Evolutionary conservation across 1,284 basidiomycete genomes (phyloP).

Genomic region (Ganoderma multipileum): DNA sequence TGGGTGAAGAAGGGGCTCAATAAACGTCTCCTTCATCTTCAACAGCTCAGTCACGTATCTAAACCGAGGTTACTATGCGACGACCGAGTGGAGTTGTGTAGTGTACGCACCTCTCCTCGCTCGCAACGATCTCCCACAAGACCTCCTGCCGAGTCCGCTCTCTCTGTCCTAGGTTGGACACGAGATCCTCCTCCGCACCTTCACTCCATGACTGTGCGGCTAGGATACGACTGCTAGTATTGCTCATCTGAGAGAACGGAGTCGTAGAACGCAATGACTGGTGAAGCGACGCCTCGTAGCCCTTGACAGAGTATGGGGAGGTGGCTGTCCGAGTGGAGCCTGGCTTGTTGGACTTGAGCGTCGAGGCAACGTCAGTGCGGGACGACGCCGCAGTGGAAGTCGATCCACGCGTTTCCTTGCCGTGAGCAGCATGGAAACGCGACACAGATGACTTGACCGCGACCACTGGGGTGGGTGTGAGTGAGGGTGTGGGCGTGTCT

Average conservation of each 20-base stretch:
- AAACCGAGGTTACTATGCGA: slow-evolving; percentile 29
- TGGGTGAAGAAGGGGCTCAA: slow-evolving; percentile 89
- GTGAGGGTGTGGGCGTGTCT: slow-evolving; percentile 44
- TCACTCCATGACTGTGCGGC: slow-evolving; percentile 94
- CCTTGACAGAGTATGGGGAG: slow-evolving; percentile 67
- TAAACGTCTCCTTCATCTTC: slow-evolving; percentile 93
- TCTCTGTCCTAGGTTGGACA: slow-evolving; percentile 89
- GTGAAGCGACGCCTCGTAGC: slow-evolving; percentile 54
- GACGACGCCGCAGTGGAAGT: slow-evolving; percentile 60
- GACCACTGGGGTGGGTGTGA: slow-evolving; percentile 31
- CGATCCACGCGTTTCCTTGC: slow-evolving; percentile 72
- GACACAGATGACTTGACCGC: slow-evolving; percentile 69
- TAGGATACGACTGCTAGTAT: slow-evolving; percentile 71
- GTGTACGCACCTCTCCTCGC: slow-evolving; percentile 85
- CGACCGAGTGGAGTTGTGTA: slow-evolving; percentile 13
- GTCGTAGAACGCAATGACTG: slow-evolving; percentile 77
- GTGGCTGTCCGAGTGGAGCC: slow-evolving; percentile 64
- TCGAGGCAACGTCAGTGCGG: slow-evolving; percentile 50
- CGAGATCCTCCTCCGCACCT: slow-evolving; percentile 93
- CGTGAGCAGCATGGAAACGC: slow-evolving; percentile 76
- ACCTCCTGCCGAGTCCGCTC: slow-evolving; percentile 98
- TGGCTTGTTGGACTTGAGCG: slow-evolving; percentile 45
- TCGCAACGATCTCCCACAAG: slow-evolving; percentile 96
- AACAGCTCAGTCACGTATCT: slow-evolving; percentile 93
- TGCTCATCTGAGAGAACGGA: slow-evolving; percentile 79